Evolutionary conservation across 768 basidiomycete genomes (phyloP), one percentile per base, ranked within the genome.

Genomic region (Scleroderma citrinum): DNA sequence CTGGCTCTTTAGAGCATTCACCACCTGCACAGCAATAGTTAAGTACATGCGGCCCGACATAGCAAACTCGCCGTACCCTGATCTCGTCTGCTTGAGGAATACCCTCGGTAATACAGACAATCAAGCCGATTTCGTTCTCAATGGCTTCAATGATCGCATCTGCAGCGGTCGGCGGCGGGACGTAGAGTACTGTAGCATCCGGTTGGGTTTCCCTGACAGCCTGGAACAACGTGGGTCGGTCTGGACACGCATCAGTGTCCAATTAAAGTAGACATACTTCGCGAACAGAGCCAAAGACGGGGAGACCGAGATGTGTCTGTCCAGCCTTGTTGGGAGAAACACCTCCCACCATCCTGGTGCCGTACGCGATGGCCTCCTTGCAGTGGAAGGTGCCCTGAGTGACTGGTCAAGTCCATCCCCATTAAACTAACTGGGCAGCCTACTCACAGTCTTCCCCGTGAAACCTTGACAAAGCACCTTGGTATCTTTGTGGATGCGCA

Each of bases 61-160:
- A 16, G 23, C 34, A 13, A 5, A 37, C 36, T 5, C 11, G 19
- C 30, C 79, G 44, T 39, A 90, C 91, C 67, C 79, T 81, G 66
- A 99, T 92, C 74, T 99, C 95, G 65, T 99, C 96, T 8, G 85
- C 77, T 65, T 99, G 96, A 14, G 96, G 96, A 59, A 99, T 99
- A 36, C 96, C 96, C 70, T 99, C 96, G 12, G 96, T 99, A 59
- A 99, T 89, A 66, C 93, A 94, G 41, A 99, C 96, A 73, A 99
- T 99, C 51, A 99, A 73, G 16, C 86, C 83, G 74, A 99, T 94
- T 70, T 99, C 96, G 59, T 90, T 91, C 69, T 98, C 96, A 60
- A 99, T 97, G 31, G 96, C 96, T 69, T 99, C 96, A 48, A 99
- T 84, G 67, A 99, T 97, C 36, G 96, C 96, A 56, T 95, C 94